Evolutionary conservation across 208 protist species (phyloP).

Genomic region (Trypanosoma platydactyli): DNA sequence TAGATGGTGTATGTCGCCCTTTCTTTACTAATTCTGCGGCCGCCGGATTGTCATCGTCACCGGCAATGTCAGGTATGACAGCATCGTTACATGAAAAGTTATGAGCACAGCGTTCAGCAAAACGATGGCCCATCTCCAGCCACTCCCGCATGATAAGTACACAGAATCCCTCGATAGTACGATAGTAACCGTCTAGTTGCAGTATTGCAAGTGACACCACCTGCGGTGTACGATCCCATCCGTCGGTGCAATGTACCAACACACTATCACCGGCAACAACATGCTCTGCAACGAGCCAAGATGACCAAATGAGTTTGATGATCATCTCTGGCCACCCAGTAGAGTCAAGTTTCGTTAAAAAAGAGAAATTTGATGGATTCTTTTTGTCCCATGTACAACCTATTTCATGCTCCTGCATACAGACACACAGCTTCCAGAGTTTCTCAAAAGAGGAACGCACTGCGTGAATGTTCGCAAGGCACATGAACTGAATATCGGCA

Average conservation of each 20-base stretch:
- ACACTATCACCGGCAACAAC: conserved; percentile 34
- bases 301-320: conserved; percentile 16
- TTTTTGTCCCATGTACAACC: background rate
- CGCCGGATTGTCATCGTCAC: conserved; percentile 10
- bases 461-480: conserved; percentile 78
- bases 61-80: background rate
- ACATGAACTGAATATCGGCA: conserved; percentile 40
- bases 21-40: background rate
- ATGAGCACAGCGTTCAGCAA: conserved; percentile 53
- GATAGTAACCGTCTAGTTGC: conserved; percentile 93
- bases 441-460: conserved; percentile 39
- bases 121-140: conserved; percentile 87
- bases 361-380: background rate
- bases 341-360: conserved; percentile 21
- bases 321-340: conserved; percentile 29
- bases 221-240: conserved; percentile 95
- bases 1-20: background rate
- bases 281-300: conserved; percentile 11
- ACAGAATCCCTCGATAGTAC: conserved; percentile 85
- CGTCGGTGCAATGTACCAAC: conserved; percentile 83
- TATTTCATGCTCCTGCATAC: conserved; percentile 7
- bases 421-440: conserved; percentile 20
- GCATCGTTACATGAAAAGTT: conserved; percentile 5
- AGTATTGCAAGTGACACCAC: conserved; percentile 80
- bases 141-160: conserved; percentile 91